Conservation (phyloP, 371 early-diverging fungal genomes). For the Actinomortierella ambigua region DNA sequence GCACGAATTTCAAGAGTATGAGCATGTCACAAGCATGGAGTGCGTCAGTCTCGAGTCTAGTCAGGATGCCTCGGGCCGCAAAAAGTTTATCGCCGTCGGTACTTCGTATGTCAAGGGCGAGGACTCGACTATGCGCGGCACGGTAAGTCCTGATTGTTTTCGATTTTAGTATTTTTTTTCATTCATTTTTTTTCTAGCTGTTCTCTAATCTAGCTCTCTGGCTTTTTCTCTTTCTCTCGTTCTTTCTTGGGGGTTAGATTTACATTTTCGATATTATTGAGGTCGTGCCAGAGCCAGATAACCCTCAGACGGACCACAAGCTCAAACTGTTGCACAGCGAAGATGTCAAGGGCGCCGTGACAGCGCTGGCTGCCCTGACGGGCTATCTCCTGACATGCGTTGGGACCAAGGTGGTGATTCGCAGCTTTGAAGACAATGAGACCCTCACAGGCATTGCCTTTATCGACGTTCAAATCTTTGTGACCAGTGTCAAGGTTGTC, state of each 20-base stretch:
- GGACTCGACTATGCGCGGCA: conserved; percentile 90
- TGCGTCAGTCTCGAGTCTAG: conserved; percentile 87
- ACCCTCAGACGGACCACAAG: conserved; percentile 94
- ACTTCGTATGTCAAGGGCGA: conserved; percentile 93
- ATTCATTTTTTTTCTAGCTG: not conserved
- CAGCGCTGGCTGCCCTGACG: conserved; percentile 82
- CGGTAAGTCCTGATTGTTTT: conserved; percentile 55
- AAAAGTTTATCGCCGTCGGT: conserved; percentile 89
- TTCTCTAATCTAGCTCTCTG: not conserved
- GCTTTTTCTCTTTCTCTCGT: not conserved
- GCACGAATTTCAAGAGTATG: conserved; percentile 81
- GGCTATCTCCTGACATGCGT: conserved; percentile 92
- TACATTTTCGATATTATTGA: conserved; percentile 96
- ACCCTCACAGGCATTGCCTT: conserved; percentile 94
- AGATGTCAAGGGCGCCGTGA: conserved; percentile 96
- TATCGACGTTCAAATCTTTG: conserved; percentile 93
- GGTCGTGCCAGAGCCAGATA: conserved; percentile 96
- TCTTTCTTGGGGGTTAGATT: conserved; percentile 52
- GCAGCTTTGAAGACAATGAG: conserved; percentile 91
- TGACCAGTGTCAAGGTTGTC: conserved; percentile 80
- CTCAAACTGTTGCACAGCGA: conserved; percentile 85
- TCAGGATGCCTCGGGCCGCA: conserved; percentile 86
- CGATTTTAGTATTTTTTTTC: not conserved
- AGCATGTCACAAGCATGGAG: conserved; percentile 82
- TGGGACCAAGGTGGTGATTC: conserved; percentile 92